Conservation (phyloP, 441 rosid species). For the Bruguiera hainesii region DNA sequence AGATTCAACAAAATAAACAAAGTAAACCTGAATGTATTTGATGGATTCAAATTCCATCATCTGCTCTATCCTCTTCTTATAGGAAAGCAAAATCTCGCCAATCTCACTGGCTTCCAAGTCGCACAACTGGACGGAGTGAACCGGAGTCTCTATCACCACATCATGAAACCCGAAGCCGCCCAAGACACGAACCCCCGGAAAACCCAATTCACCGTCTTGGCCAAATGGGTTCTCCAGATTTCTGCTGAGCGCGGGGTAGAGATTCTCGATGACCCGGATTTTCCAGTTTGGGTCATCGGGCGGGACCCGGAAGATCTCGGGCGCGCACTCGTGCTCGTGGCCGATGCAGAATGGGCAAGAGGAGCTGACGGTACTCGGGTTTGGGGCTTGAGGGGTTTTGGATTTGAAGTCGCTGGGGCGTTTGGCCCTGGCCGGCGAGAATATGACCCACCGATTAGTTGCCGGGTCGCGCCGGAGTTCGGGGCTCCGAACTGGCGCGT, state of each 20-base stretch:
- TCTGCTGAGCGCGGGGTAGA: constrained; percentile 73
- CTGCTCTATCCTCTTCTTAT: constrained; percentile 67
- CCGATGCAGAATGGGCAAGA: constrained; percentile 83
- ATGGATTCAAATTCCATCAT: constrained; percentile 42
- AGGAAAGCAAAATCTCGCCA: constrained; percentile 59
- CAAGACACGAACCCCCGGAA: constrained; percentile 23
- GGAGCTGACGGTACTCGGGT: constrained; percentile 11
- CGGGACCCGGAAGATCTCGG: constrained; percentile 79
- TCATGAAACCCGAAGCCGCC: constrained; percentile 76
- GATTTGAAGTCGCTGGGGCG: constrained; percentile 82
- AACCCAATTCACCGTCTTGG: constrained; percentile 10
- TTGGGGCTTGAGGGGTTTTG: constrained; percentile 40
- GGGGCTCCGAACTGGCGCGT: constrained; percentile 36
- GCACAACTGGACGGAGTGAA: constrained; percentile 57
- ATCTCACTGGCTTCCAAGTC: constrained; percentile 49
- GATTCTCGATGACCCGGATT: constrained; percentile 78
- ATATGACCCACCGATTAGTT: constrained; percentile 69
- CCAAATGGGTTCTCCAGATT: constrained; percentile 30
- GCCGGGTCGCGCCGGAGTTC: constrained; percentile 63
- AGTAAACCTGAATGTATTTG: constrained; percentile 61
- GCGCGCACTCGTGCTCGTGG: constrained; percentile 77
- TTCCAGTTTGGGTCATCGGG: constrained; percentile 42
- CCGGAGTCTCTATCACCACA: constrained; percentile 74
- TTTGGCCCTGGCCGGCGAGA: constrained; percentile 78
- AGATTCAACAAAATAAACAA: too few relatives aligned